A percentile compares a stretch with the other conserved stretches of the same genome.
Evolutionary conservation across 2,329 filamentous ascomycete species (phyloP).

Genomic region (Scytalidium sp.): DNA sequence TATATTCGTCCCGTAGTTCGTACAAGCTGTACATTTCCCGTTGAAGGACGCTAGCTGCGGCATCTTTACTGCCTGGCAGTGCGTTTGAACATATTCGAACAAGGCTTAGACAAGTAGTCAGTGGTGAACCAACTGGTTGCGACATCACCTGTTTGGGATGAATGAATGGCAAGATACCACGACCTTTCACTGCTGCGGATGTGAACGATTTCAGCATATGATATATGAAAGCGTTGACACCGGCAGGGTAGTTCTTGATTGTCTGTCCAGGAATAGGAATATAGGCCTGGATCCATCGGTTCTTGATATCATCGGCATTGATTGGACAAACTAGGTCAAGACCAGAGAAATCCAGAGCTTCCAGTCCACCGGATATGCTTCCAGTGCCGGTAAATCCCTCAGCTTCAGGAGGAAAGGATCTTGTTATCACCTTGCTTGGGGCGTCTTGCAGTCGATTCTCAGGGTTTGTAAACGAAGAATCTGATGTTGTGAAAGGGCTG

Average conservation of each 20-base stretch:
- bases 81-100: slow-evolving; percentile 23
- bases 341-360: slow-evolving; percentile 30
- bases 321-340: slow-evolving; percentile 42
- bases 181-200: slow-evolving; percentile 32
- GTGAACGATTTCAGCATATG: slow-evolving; percentile 43
- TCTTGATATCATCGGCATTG: slow-evolving; percentile 42
- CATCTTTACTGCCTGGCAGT: slow-evolving; percentile 20
- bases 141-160: slow-evolving; percentile 21
- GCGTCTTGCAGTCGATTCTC: slow-evolving; percentile 1
- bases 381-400: slow-evolving; percentile 2
- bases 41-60: slow-evolving; percentile 19
- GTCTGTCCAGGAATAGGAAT: slow-evolving; percentile 41
- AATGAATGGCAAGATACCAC: slow-evolving; percentile 28
- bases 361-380: not conserved
- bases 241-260: slow-evolving; percentile 37
- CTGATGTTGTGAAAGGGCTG: not conserved
- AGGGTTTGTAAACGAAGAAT: not conserved
- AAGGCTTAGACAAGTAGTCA: slow-evolving; percentile 27
- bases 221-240: slow-evolving; percentile 36
- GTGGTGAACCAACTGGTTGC: slow-evolving; percentile 11
- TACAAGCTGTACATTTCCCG: slow-evolving; percentile 27
- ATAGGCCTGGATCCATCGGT: slow-evolving; percentile 46
- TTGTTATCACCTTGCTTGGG: not conserved
- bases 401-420: slow-evolving; percentile 4
- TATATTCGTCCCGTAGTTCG: slow-evolving; percentile 10